Percentiles rank a stretch among this genome's conserved stretches.
phyloP scores from a whole-genome alignment of 2,329 filamentous ascomycete species.

The Fusarium nelsonii region DNA sequence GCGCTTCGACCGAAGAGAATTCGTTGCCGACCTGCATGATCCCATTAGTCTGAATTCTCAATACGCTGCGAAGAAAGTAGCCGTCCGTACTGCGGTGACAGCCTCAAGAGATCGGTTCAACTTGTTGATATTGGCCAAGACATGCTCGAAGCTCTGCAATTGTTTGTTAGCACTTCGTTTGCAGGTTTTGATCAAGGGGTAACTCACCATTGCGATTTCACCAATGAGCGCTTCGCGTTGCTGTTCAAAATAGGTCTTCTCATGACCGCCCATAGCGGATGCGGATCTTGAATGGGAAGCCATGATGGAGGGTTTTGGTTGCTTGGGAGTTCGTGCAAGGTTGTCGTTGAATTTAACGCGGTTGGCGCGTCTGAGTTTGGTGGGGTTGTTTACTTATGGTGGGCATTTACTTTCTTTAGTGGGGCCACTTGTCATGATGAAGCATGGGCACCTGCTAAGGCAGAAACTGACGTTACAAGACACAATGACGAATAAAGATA shows the following conservation, averaged over 20 bases:
- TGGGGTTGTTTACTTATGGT: constrained; percentile 33
- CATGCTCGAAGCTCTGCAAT: constrained; percentile 80
- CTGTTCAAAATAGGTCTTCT: constrained; percentile 78
- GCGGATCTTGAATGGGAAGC: constrained; percentile 50
- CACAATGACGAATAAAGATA: no score
- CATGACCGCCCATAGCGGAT: constrained; percentile 48
- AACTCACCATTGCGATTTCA: constrained; percentile 77
- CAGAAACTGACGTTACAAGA: neutral
- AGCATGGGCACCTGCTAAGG: neutral
- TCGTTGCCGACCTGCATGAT: constrained; percentile 85
- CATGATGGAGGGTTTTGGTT: constrained; percentile 43
- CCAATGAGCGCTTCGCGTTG: constrained; percentile 78
- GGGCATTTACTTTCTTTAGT: constrained; percentile 10
- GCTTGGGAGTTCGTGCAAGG: constrained; percentile 2
- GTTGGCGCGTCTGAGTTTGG: constrained; percentile 26
- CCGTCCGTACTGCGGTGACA: constrained; percentile 79
- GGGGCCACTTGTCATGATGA: constrained; percentile 8
- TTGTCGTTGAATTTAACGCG: constrained; percentile 23
- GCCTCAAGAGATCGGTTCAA: constrained; percentile 92
- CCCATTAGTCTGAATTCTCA: neutral
- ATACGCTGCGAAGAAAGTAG: accelerated
- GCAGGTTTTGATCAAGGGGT: neutral
- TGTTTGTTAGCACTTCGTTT: neutral
- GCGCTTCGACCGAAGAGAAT: constrained; percentile 93
- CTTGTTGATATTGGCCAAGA: constrained; percentile 95